Base-by-base conservation (phyloP, 768 basidiomycete species). In the Zangia roseola region DNA sequence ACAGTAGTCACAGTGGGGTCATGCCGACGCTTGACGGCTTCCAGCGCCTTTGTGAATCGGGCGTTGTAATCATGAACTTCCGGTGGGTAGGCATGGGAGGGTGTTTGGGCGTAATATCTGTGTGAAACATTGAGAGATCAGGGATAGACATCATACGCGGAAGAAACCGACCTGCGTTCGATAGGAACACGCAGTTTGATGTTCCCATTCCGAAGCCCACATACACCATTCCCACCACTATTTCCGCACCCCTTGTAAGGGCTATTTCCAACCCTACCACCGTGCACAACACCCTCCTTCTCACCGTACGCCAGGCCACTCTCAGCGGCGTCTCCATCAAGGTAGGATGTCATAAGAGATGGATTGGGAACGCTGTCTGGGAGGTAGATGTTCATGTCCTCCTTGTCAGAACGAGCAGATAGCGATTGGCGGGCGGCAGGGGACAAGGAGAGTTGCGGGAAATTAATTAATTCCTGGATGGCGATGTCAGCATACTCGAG, bases 1-100 rank as follows among this genome's bases (percentile, higher is more conserved):
- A 98, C 90, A 9, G 94, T 97, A 5, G 95, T 94, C 6, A 98
- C 97, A 0, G 97, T 98, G 0, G 95, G 95, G 63, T 98, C 95
- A 69, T 99, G 97, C 10, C 97, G 78, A 49, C 78, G 82, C 74
- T 99, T 99, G 76, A 99, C 94, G 23, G 82, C 73, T 40, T 94
- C 87, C 10, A 98, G 78, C 28, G 83, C 68, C 56, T 85, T 86
- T 4, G 97, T 99, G 73, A 99, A 97, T 9, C 82, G 77, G 21
- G 82, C 81, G 68, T 98, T 98, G 74, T 92, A 97, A 57, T 95
- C 93, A 56, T 85, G 85, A 0, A 99, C 83, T 61, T 94, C 90
- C 0, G 95, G 97, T 4, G 95, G 97, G 80, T 92, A 97, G 20
- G 76, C 69, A 36, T 85, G 76, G 54, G 75, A 73, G 17, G 76